phyloP scores from a whole-genome alignment of 106 monocot genomes.

The Ottelia alismoides region DNA sequence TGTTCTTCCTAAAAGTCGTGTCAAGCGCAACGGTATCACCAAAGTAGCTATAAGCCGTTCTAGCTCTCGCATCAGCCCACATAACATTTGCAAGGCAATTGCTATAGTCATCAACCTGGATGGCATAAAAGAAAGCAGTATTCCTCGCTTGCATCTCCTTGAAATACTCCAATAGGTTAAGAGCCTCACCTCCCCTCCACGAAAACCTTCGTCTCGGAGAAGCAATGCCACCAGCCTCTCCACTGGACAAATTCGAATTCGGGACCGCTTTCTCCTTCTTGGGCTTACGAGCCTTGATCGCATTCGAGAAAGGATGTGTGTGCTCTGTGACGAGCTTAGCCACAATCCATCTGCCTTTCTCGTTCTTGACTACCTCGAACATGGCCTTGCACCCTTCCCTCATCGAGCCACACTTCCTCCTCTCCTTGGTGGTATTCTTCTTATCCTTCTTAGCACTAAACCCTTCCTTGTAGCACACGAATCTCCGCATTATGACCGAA shows the following conservation, averaged over 20 bases:
- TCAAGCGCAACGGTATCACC: constrained; percentile 20
- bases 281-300: constrained; percentile 1
- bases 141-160: constrained; percentile 14
- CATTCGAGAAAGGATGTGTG: constrained; percentile 1
- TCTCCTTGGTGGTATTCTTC: constrained; percentile 6
- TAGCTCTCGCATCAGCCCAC: constrained; percentile 17
- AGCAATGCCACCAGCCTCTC: background rate
- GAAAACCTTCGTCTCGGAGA: background rate
- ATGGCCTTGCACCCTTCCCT: constrained; percentile 23
- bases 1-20: constrained; percentile 18
- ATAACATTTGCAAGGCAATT: constrained; percentile 10
- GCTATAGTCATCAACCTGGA: constrained; percentile 7
- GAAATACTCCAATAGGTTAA: constrained; percentile 16
- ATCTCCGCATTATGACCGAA: constrained; percentile 17
- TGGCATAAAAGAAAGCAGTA: constrained; percentile 16
- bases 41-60: constrained; percentile 20
- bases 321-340: constrained; percentile 15
- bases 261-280: background rate
- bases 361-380: constrained; percentile 10
- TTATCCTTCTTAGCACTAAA: constrained; percentile 9
- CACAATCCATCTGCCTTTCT: constrained; percentile 6
- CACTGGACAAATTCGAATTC: background rate
- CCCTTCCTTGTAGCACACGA: constrained; percentile 16
- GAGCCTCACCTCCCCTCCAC: constrained; percentile 13
- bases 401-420: constrained; percentile 9